These are phyloP conservation scores for Botrytis tulipae DNA, from an alignment of 2,329 filamentous ascomycete species.

Conservation along the genomic window DNA sequence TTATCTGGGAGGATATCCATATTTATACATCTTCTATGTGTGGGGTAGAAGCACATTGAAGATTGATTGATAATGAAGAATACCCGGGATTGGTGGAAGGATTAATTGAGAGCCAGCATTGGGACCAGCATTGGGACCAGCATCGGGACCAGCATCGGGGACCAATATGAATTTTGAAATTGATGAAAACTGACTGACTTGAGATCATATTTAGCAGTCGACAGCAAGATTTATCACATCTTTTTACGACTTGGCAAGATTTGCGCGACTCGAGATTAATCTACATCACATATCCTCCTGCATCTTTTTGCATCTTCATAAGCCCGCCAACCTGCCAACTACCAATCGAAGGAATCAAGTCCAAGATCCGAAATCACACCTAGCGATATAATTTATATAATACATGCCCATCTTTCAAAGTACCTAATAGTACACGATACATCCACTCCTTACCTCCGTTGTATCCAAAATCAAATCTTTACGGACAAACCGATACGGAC, in stretches of 20 bases:
- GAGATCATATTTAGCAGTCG: background rate
- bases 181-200: slow-evolving; percentile 4
- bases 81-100: background rate
- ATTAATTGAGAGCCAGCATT: background rate
- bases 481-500: background rate
- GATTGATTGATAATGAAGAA: background rate
- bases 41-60: background rate
- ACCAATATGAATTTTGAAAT: background rate
- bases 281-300: background rate
- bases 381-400: background rate
- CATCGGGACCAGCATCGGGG: too few species aligned
- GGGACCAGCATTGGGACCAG: background rate
- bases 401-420: background rate
- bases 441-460: background rate
- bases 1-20: background rate
- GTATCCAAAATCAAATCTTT: background rate
- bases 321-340: background rate
- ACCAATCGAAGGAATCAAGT: background rate
- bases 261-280: background rate
- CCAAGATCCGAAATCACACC: background rate
- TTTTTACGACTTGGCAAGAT: background rate
- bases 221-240: background rate
- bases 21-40: background rate
- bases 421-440: background rate
- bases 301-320: background rate